Base-by-base conservation (phyloP, 495 filamentous ascomycete species). In the Aspergillus affinis region DNA sequence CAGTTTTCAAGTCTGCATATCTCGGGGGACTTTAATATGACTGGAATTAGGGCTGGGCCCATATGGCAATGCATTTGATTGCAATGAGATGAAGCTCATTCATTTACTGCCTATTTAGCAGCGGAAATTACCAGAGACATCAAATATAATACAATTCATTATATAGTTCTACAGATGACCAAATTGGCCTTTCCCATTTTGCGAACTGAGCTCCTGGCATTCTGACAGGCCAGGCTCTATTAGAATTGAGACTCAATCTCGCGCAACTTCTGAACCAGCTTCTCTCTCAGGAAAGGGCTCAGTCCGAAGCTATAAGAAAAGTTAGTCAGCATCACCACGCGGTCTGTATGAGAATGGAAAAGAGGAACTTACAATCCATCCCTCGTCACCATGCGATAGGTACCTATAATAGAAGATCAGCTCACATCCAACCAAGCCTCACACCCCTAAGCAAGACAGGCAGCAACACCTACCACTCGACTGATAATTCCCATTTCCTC, bases 401-500 rank as follows among this genome's bases (percentile, higher is more conserved):
- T 80, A 46, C 77, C 77, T 80, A 51, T 13, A 32, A 19, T 10
- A 41, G 36, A 27, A 10, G 17, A 59, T 70, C 20, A 69, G 67
- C 19, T 50, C 64, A 29, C 10, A 51, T 29, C 18, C n/a, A 32
- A 32, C 53, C n/a, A 0, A 46, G 20, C 4, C 7, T 23, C 20
- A 12, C 3, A 3, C 13, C 9, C 2, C 19, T 27, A 26, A 30
- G 5, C 12, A 54, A 54, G n/a, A 36, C 52, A 19, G 7, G 15
- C 8, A 32, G 2, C 48, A 20, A 8, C 18, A 17, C 67, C 72
- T 84, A 74, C 86, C 86, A 70, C 80, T 84, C 4, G 73, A 61
- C 68, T 86, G 83, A 72, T 85, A 88, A 32, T 79, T 82, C 44
- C 86, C 86, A 60, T 78, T 69, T 0, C 72, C 78, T 18, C 74